Percentiles rank a stretch among this genome's conserved stretches.
These are phyloP conservation scores for Alloteropsis angusta DNA, from an alignment of 202 grass and related monocot genomes.

Conservation along the genomic window DNA sequence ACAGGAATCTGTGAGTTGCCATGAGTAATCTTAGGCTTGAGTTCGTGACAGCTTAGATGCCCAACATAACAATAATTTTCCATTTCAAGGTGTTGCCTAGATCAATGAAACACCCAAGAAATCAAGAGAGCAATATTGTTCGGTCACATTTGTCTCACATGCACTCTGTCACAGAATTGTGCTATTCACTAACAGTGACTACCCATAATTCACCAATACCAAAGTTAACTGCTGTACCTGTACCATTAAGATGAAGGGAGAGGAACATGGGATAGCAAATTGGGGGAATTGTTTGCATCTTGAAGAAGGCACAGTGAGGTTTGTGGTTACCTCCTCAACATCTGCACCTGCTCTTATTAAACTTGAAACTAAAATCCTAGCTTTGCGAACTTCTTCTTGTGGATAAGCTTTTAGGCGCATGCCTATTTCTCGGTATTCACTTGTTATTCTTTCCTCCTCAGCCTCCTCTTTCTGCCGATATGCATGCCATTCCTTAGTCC, in stretches of 20 bases:
- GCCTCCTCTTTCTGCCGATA: constrained; percentile 77
- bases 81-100: not conserved
- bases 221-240: not conserved
- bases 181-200: not conserved
- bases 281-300: not conserved
- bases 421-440: constrained; percentile 80
- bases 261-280: not conserved
- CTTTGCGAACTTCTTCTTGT: constrained; percentile 79
- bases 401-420: constrained; percentile 86
- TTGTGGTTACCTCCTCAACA: constrained; percentile 65
- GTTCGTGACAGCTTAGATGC: not conserved
- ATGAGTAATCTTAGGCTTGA: not conserved
- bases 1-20: not conserved
- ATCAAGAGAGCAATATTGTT: not conserved
- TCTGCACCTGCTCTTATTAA: constrained; percentile 73
- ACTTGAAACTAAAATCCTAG: constrained; percentile 83
- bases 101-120: not conserved
- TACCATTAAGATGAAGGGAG: not conserved
- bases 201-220: constrained; percentile 6
- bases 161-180: not conserved
- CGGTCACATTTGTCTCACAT: not conserved
- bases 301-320: not conserved
- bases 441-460: constrained; percentile 57
- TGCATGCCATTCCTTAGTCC: constrained; percentile 80
- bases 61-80: not conserved